These are phyloP conservation scores for Raphanus raphanistrum DNA, from an alignment of 345 rosid genomes.

Conservation along the genomic window DNA sequence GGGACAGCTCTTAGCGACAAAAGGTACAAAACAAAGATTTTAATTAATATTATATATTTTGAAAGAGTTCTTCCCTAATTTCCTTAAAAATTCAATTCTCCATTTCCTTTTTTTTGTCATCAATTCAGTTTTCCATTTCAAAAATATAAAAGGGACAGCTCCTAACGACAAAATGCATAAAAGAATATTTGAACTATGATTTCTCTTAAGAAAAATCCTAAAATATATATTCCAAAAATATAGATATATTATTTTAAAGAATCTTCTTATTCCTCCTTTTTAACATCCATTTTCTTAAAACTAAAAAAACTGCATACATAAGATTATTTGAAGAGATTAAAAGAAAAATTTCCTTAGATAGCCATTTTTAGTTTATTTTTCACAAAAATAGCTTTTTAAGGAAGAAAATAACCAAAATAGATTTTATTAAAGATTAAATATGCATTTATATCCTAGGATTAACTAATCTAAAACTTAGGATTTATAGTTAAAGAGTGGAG, in stretches of 20 bases:
- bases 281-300: not conserved
- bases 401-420: no score
- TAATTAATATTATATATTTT: not conserved
- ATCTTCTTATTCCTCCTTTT: not conserved
- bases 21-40: not conserved
- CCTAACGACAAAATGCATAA: conserved; percentile 29
- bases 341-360: no score
- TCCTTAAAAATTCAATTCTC: not conserved
- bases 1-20: conserved; percentile 20
- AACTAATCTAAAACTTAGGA: no score
- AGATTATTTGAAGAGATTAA: not conserved
- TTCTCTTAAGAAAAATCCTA: not conserved
- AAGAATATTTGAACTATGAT: not conserved
- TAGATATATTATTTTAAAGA: not conserved
- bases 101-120: not conserved
- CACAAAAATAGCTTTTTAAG: no score
- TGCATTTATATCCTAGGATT: no score
- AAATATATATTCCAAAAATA: not conserved
- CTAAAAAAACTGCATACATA: not conserved
- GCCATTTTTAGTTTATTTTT: no score
- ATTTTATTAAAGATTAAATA: no score
- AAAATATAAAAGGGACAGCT: conserved; percentile 22
- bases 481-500: no score
- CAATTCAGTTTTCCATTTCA: not conserved
- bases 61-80: not conserved